A percentile compares a stretch with the other conserved stretches of the same genome.
Conservation (phyloP, 2,329 filamentous ascomycete species). For the Aureobasidium sp. region DNA sequence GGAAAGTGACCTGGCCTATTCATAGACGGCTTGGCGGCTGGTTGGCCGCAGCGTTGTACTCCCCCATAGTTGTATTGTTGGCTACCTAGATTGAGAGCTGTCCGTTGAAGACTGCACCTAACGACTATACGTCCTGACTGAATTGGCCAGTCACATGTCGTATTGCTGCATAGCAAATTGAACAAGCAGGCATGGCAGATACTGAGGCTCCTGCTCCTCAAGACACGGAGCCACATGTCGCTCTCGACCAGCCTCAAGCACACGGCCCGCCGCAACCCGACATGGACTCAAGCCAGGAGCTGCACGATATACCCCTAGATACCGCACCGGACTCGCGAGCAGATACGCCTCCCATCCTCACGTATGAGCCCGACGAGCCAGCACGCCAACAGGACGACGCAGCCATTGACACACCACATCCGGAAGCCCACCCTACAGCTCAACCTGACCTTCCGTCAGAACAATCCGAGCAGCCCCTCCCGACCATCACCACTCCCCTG, state of each 20-base stretch:
- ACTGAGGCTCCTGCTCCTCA: slow-evolving; percentile 16
- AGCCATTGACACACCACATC: neutral
- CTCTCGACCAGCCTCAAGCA: neutral
- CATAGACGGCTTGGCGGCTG: slow-evolving; percentile 5
- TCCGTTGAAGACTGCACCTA: neutral
- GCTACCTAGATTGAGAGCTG: slow-evolving; percentile 6
- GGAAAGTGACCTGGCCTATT: neutral
- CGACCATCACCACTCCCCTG: neutral
- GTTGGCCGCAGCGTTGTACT: neutral
- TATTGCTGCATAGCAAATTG: neutral
- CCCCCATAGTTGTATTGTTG: slow-evolving; percentile 1
- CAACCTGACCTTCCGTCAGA: neutral
- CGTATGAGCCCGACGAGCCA: neutral
- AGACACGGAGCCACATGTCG: neutral
- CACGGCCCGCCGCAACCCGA: neutral
- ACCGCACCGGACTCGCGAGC: neutral
- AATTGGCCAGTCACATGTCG: slow-evolving; percentile 7
- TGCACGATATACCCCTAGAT: slow-evolving; percentile 10
- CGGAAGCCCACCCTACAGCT: neutral
- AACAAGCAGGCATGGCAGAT: slow-evolving; percentile 16
- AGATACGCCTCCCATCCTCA: neutral
- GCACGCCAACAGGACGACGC: neutral
- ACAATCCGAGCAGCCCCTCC: neutral
- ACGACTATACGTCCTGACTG: neutral
- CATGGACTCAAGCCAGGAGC: slow-evolving; percentile 7